phyloP scores from a whole-genome alignment of 2,329 filamentous ascomycete genomes.

The Monilinia fructicola region DNA sequence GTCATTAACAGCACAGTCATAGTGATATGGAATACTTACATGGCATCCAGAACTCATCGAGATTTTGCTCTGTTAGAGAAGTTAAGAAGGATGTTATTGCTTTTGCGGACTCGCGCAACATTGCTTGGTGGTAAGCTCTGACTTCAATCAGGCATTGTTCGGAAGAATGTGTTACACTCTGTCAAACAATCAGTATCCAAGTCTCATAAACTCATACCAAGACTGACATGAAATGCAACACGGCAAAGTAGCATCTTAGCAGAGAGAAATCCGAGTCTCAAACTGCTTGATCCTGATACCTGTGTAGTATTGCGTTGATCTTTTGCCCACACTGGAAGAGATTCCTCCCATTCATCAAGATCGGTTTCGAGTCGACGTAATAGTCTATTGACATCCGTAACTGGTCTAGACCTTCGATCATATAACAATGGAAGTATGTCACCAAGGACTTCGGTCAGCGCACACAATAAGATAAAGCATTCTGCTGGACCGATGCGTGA shows the following conservation, averaged over 20 bases:
- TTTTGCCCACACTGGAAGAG: not conserved
- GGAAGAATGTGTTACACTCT: not conserved
- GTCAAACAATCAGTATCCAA: not conserved
- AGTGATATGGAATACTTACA: not conserved
- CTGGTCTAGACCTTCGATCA: not conserved
- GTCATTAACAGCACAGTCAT: not conserved
- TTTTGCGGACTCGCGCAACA: conserved; percentile 34
- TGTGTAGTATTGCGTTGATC: not conserved
- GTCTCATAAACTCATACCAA: not conserved
- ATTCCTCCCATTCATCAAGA: conserved; percentile 7
- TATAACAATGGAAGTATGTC: conserved; percentile 1
- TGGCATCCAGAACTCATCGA: conserved; percentile 14
- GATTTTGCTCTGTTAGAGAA: not conserved
- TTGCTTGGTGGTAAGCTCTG: conserved; percentile 27
- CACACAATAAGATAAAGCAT: conserved; percentile 4
- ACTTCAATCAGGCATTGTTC: conserved; percentile 25
- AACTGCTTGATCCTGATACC: conserved; percentile 1
- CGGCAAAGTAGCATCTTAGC: conserved; percentile 8
- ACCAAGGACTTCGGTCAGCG: not conserved
- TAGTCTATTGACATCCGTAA: not conserved
- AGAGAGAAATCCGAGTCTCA: not conserved
- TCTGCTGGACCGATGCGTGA: not conserved
- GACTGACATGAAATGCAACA: not conserved
- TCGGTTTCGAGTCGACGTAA: not conserved
- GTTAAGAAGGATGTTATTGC: conserved; percentile 30